phyloP scores from a whole-genome alignment of 345 rosid genomes.

The Aethionema arabicum region DNA sequence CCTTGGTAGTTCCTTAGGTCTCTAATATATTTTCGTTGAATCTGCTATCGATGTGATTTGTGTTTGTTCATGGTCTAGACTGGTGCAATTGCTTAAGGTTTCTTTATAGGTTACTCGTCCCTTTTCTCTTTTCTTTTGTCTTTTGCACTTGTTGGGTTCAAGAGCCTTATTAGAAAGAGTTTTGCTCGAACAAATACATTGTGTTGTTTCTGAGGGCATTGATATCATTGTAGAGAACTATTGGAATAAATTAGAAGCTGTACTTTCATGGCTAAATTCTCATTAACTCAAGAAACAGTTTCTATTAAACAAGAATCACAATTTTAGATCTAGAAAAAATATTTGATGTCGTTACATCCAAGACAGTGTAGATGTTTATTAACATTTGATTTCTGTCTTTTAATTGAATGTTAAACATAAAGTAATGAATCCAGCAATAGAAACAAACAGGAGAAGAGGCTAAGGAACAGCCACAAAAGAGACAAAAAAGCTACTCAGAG shows the following conservation, averaged over 20 bases:
- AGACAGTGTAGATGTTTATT: not conserved
- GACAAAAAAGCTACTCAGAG: not conserved
- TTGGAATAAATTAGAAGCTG: not conserved
- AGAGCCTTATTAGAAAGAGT: not conserved
- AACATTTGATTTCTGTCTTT: conserved; percentile 21
- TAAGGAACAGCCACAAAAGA: not conserved
- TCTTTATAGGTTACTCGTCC: not conserved
- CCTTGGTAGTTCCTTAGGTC: conserved; percentile 11
- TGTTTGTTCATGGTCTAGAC: conserved; percentile 7
- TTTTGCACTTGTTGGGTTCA: not conserved
- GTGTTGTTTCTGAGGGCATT: not conserved
- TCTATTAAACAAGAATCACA: not conserved
- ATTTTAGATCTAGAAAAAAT: not conserved
- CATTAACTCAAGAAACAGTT: no score
- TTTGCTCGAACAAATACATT: not conserved
- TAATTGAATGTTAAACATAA: not conserved
- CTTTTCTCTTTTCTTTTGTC: not conserved
- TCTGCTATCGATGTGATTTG: not conserved
- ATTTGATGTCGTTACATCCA: conserved; percentile 4
- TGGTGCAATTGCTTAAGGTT: conserved; percentile 7
- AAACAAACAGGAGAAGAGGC: not conserved
- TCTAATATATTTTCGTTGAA: conserved; percentile 14
- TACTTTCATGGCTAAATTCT: no score
- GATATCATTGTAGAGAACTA: not conserved
- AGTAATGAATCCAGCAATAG: not conserved